Conservation (phyloP, 2,329 filamentous ascomycete genomes). For the Clarireedia hainanense region DNA sequence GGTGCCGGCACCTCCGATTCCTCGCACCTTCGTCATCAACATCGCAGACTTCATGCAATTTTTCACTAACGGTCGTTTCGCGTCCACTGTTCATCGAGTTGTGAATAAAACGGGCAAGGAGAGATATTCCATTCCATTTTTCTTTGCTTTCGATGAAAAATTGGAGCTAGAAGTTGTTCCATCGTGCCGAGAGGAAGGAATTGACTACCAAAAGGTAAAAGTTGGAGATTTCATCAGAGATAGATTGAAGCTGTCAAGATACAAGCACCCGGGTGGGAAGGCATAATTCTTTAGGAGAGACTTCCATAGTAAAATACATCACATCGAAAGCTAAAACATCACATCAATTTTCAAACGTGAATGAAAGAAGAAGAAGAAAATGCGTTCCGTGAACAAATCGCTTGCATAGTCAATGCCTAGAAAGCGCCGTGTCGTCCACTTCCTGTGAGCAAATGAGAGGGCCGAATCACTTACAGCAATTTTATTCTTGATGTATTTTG, state of each 20-base stretch:
- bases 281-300: not conserved
- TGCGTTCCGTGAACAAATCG: no score
- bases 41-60: conserved; percentile 17
- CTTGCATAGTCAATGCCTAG: no score
- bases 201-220: not conserved
- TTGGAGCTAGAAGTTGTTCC: not conserved
- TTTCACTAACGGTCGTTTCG: conserved; percentile 12
- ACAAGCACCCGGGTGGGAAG: not conserved
- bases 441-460: no score
- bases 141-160: not conserved
- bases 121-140: not conserved
- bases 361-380: not conserved
- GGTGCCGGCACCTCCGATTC: not conserved
- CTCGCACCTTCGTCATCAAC: not conserved
- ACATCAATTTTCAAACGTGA: not conserved
- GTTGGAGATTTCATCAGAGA: not conserved
- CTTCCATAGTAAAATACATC: no score
- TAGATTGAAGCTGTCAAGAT: not conserved
- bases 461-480: no score
- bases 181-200: not conserved
- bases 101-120: conserved; percentile 12
- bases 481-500: no score
- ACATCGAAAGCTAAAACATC: not conserved
- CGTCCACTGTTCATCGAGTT: conserved; percentile 17
- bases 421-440: no score